Evolutionary conservation across 1,139 yeast species (phyloP).

Genomic region (Komagataea norvegica): DNA sequence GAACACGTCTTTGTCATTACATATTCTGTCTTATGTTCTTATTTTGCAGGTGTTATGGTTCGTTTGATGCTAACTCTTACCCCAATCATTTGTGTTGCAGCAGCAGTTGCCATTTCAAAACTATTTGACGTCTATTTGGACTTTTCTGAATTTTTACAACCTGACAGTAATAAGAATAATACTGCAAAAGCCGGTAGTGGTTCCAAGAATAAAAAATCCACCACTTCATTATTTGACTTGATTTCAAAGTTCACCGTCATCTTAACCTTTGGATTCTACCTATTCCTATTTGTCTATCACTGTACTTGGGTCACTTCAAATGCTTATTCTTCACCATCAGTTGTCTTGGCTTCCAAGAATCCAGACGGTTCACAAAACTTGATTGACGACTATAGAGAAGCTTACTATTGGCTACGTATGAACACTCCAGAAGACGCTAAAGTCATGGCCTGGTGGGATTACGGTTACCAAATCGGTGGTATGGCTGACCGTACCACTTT

Average conservation of each 20-base stretch:
- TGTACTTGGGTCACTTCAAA: conserved; percentile 97
- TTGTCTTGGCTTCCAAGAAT: conserved; percentile 77
- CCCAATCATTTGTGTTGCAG: conserved; percentile 89
- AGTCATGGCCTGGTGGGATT: conserved; percentile 99
- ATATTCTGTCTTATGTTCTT: conserved; percentile 86
- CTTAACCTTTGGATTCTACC: conserved; percentile 67
- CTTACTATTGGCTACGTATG: conserved; percentile 98
- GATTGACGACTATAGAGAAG: conserved; percentile 98
- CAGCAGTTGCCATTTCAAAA: conserved; percentile 82
- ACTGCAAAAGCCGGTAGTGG: too few relatives aligned
- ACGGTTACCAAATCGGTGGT: conserved; percentile 99
- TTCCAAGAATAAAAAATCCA: conserved; percentile 17
- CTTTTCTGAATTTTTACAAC: conserved; percentile 43
- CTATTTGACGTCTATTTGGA: conserved; percentile 80
- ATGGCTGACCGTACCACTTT: conserved; percentile 99
- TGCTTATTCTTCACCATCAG: conserved; percentile 97
- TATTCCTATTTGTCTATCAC: conserved; percentile 82
- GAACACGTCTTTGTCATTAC: conserved; percentile 92
- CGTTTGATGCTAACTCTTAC: conserved; percentile 96
- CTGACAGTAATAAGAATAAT: conserved; percentile 12
- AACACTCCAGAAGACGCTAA: conserved; percentile 95
- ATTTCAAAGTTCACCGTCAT: conserved; percentile 60
- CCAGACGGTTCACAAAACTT: conserved; percentile 83
- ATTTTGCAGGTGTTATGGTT: conserved; percentile 99
- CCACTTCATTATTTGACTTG: conserved; percentile 34